Percentiles rank a stretch among this genome's conserved stretches.
These are phyloP conservation scores for Podila minutissima DNA, from an alignment of 192 early-diverging fungal genomes.

Conservation along the genomic window DNA sequence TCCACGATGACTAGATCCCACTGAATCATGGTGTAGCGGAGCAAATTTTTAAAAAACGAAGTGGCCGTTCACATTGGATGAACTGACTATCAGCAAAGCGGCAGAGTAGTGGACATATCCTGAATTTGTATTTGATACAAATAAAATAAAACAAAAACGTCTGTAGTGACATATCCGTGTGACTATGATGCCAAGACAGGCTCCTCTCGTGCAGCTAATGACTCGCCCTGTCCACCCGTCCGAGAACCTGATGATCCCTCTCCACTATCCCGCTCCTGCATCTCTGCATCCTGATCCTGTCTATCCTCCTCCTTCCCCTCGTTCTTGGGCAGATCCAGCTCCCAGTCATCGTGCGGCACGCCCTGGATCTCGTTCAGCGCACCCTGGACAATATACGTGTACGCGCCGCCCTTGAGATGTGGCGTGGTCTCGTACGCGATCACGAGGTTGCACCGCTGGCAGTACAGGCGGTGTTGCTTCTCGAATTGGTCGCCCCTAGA, in stretches of 20 bases:
- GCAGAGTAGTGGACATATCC: too few species aligned
- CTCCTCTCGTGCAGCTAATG: too few species aligned
- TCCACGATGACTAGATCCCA: too few species aligned
- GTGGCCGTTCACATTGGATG: too few species aligned
- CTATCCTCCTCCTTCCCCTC: background rate
- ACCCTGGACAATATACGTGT: conserved; percentile 67
- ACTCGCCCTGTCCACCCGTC: too few species aligned
- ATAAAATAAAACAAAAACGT: too few species aligned
- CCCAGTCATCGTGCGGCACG: conserved; percentile 47
- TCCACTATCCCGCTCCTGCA: background rate
- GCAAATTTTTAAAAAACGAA: too few species aligned
- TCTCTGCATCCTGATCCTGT: background rate
- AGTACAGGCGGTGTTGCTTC: conserved; percentile 47
- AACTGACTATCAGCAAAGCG: too few species aligned
- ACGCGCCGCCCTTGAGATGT: conserved; percentile 57
- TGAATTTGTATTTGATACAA: too few species aligned
- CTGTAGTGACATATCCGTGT: too few species aligned
- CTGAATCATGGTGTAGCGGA: too few species aligned
- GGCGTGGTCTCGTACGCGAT: conserved; percentile 66
- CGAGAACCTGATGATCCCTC: background rate
- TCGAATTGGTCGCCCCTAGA: conserved; percentile 33
- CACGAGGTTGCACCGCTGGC: conserved; percentile 57
- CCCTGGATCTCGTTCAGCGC: conserved; percentile 66
- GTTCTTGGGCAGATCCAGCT: conserved; percentile 20
- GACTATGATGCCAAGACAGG: too few species aligned